phyloP scores from a whole-genome alignment of 768 basidiomycete species.

The Pholiota microspora region DNA sequence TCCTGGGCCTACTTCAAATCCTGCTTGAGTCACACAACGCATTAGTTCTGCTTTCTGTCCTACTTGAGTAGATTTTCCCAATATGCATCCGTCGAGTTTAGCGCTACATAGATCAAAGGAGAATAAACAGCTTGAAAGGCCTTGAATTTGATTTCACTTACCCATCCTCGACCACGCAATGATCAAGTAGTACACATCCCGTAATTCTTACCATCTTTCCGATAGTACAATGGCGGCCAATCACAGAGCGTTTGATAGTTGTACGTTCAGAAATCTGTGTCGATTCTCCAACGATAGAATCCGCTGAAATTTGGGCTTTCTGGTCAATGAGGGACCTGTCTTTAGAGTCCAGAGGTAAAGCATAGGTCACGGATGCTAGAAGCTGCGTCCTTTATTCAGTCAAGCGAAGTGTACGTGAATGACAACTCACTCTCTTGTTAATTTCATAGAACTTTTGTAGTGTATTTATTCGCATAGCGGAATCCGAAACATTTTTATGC shows the following conservation, averaged over 20 bases:
- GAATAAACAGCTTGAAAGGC: neutral
- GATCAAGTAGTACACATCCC: slow-evolving; percentile 84
- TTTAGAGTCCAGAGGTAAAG: slow-evolving; percentile 58
- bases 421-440: slow-evolving; percentile 65
- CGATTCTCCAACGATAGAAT: slow-evolving; percentile 80
- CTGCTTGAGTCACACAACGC: slow-evolving; percentile 72
- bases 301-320: slow-evolving; percentile 79
- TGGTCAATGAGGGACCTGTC: slow-evolving; percentile 71
- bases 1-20: slow-evolving; percentile 67
- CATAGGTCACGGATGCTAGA: slow-evolving; percentile 48
- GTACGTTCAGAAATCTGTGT: slow-evolving; percentile 80
- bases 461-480: slow-evolving; percentile 73
- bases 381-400: slow-evolving; percentile 42
- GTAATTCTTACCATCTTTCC: slow-evolving; percentile 82
- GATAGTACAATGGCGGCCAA: slow-evolving; percentile 82
- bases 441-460: slow-evolving; percentile 75
- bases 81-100: slow-evolving; percentile 73
- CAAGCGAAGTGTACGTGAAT: neutral
- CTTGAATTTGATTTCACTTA: slow-evolving; percentile 30
- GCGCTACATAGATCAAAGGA: slow-evolving; percentile 40
- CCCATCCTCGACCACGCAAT: slow-evolving; percentile 89
- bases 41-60: slow-evolving; percentile 67
- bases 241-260: slow-evolving; percentile 74
- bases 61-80: slow-evolving; percentile 73
- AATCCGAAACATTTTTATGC: slow-evolving; percentile 50